phyloP scores from a whole-genome alignment of 2,329 filamentous ascomycete genomes.

The Diaporthe caulivora region DNA sequence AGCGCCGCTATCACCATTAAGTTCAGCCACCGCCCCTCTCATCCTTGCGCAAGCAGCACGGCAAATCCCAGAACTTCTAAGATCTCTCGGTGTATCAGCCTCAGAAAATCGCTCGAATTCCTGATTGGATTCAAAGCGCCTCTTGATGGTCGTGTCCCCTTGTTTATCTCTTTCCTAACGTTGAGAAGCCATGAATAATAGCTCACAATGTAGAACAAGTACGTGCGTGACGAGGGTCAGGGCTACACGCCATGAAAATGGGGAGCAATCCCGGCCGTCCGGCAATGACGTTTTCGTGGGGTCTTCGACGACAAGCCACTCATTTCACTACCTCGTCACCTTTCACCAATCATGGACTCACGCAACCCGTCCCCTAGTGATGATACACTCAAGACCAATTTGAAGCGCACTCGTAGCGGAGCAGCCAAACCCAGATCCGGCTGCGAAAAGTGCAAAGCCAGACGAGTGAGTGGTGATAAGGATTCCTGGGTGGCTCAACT shows the following conservation, averaged over 20 bases:
- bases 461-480: not conserved
- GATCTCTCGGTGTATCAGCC: no score
- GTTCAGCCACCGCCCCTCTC: not conserved
- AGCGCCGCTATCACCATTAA: slow-evolving; percentile 14
- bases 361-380: not conserved
- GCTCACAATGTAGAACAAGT: no score
- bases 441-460: not conserved
- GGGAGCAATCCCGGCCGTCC: no score
- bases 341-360: not conserved
- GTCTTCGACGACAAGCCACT: not conserved
- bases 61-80: not conserved
- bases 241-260: no score
- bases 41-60: no score
- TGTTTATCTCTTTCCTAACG: no score
- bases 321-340: not conserved
- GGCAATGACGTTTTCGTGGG: no score
- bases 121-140: no score
- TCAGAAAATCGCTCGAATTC: no score
- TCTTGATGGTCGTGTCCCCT: no score
- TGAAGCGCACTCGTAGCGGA: not conserved
- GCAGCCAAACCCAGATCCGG: not conserved
- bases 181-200: no score
- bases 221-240: no score
- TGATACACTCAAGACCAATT: not conserved
- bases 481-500: not conserved